A percentile compares a stretch with the other conserved stretches of the same genome.
Conservation (phyloP, 2,329 filamentous ascomycete genomes). For the Paecilomyces fulvus region DNA sequence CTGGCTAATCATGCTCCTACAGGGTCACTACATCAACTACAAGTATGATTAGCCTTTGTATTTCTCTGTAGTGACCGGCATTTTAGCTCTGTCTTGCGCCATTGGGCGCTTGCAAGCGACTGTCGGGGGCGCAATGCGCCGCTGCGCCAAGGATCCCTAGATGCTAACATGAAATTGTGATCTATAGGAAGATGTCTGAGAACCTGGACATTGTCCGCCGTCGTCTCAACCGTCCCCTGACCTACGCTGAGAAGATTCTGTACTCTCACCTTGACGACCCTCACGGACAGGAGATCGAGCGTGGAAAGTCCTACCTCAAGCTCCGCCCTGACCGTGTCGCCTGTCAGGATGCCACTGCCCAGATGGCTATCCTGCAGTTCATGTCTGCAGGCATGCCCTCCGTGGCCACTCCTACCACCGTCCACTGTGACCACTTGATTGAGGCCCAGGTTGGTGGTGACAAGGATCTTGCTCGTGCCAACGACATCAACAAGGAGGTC, state of each 20-base stretch:
- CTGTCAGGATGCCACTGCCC: constrained; percentile 97
- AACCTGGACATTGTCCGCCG: constrained; percentile 84
- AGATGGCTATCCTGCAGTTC: constrained; percentile 99
- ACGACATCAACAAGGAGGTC: constrained; percentile 96
- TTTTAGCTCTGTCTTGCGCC: not conserved
- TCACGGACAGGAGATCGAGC: constrained; percentile 90
- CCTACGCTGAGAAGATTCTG: constrained; percentile 95
- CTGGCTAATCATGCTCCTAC: constrained; percentile 17
- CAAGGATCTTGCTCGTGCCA: constrained; percentile 86
- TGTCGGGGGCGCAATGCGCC: not conserved
- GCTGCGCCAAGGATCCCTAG: not conserved
- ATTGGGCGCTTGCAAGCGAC: not conserved
- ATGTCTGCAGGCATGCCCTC: constrained; percentile 97
- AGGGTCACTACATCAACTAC: constrained; percentile 96
- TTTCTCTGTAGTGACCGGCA: not conserved
- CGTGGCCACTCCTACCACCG: constrained; percentile 87
- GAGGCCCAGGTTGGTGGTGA: constrained; percentile 88
- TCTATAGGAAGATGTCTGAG: constrained; percentile 87
- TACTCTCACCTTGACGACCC: constrained; percentile 99
- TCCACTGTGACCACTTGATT: constrained; percentile 99
- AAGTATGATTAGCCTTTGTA: constrained; percentile 36
- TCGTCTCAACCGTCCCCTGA: constrained; percentile 86
- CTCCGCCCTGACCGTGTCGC: constrained; percentile 95
- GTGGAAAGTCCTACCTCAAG: constrained; percentile 91
- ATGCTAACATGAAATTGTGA: constrained; percentile 15